Evolutionary conservation across 2,329 filamentous ascomycete species (phyloP), one percentile per base, ranked within the genome.

Genomic region (Aspergillus hiratsukae): DNA sequence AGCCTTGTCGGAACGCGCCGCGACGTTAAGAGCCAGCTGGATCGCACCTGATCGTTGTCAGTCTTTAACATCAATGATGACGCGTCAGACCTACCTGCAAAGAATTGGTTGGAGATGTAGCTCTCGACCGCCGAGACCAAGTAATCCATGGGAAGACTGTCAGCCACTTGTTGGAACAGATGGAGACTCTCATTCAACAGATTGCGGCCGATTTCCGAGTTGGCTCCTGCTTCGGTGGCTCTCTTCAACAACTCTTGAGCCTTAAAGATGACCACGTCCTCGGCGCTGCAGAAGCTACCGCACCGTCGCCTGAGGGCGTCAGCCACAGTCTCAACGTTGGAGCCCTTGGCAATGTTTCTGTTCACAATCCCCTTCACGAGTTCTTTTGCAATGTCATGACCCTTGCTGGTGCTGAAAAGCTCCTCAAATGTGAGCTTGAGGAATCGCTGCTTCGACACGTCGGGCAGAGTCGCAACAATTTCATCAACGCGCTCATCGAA

Each of bases 311-410:
- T 85, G 51, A 99, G 78, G n/a, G 92, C 91, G 73, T 99, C 94
- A 0, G 94, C 93, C 25, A 99, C 91, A 0, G 92, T 97, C 75
- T 99, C 95, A 21, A 99, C 93, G 61, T 97, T 99, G 4, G 92
- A 93, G 9, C 95, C 94, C 67, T 91, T 96, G 56, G 93, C 89
- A 65, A 99, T 99, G 72, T 96, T 99, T 67, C 92, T 87, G 72
- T 97, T 97, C 54, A 99, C 94, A 67, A 99, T 97, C 0, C 93
- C 91, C 73, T 97, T 99, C 55, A 99, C 94, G 1, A 99, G 81
- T 54, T 96, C 84, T 73, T 96, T 97, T 2, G 93, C 95, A 25
- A 97, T 83, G 10, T 96, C 91, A 65, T 91, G 91, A 31, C 94
- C 94, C 19, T 86, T 81, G 5, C 82, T 75, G 45, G 88, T 86